Evolutionary conservation across 2,329 filamentous ascomycete species (phyloP), one percentile per base, ranked within the genome.

Genomic region (Colletotrichum somersetense): DNA sequence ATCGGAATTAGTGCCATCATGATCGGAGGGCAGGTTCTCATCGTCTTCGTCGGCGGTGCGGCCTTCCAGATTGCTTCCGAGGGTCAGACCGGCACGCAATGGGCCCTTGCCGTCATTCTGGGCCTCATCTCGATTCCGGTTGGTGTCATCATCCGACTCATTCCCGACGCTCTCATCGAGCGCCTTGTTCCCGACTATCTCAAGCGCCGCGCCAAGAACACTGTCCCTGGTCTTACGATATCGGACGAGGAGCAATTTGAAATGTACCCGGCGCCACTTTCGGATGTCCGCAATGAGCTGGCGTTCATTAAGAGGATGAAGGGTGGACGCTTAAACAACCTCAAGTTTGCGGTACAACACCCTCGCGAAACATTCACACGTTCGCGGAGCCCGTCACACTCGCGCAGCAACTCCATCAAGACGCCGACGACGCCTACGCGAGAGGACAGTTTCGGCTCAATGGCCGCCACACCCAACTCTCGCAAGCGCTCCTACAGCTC

Each of bases 21-120:
- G 92, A 90, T 96, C 75, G 95, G 91, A 74, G 94, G 93, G 30
- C 96, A 98, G 80, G 85, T 96, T 35, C 88, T 98, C 81, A 98
- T 98, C 79, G 89, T 98, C 77, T 96, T 93, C 77, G 89, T 97
- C 62, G 96, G 96, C 75, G 93, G 94, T 42, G 83, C 85, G 11
- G 94, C 95, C 1, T 97, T 98, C 85, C 89, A 89, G 62, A 94
- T 97, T 73, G 87, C 86, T 1, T 73, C 79, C 0, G 83, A 85
- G 1, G 86, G 82, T 11, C 86, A 98, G 75, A 91, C 91, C 23
- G 89, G 88, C n/a, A 83, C 87, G 16, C 92, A 97, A 80, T 98
- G 96, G 96, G 95, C 86, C 10, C 92, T 96, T 76, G 97, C 95
- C 10, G 88, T 99, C 68, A 86, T 96, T 35, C 89, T 97, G 48